A percentile compares a stretch with the other conserved stretches of the same genome.
Conservation (phyloP, 495 filamentous ascomycete genomes). For the Xylaria scruposa region DNA sequence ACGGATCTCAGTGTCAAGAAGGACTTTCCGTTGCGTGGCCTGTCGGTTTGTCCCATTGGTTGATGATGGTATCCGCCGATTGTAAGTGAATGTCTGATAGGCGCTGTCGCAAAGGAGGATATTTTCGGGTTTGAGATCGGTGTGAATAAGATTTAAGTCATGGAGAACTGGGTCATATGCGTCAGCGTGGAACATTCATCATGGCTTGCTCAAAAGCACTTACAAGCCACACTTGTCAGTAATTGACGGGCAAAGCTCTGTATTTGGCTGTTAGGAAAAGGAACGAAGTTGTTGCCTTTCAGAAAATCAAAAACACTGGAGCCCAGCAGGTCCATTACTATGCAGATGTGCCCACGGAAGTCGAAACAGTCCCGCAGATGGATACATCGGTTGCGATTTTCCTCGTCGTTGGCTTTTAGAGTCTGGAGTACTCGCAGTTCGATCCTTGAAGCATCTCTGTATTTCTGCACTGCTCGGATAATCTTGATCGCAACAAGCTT, state of each 20-base stretch:
- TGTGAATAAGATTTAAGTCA: conserved; percentile 97
- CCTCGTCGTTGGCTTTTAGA: conserved; percentile 83
- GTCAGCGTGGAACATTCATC: conserved; percentile 39
- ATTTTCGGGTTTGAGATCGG: conserved; percentile 97
- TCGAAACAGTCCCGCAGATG: conserved; percentile 98
- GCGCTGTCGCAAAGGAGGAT: conserved; percentile 88
- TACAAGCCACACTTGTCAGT: conserved; percentile 98
- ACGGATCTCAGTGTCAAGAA: conserved; percentile 94
- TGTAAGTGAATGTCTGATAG: conserved; percentile 98
- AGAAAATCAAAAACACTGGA: conserved; percentile 99
- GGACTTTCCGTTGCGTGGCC: conserved; percentile 83
- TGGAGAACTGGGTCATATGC: conserved; percentile 73
- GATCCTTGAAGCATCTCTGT: conserved; percentile 95
- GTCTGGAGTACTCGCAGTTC: conserved; percentile 93
- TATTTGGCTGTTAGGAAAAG: conserved; percentile 99
- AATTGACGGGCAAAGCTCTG: conserved; percentile 95
- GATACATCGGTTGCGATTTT: conserved; percentile 96
- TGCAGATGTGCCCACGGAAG: conserved; percentile 97
- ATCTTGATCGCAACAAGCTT: conserved; percentile 94
- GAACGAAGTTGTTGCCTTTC: conserved; percentile 91
- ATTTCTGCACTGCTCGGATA: conserved; percentile 97
- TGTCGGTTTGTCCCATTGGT: conserved; percentile 76
- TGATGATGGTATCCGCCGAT: conserved; percentile 90
- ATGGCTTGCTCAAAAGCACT: conserved; percentile 45
- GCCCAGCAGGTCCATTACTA: conserved; percentile 94